Percentiles rank a stretch among this genome's conserved stretches.
These are phyloP conservation scores for Discostella stelligeroides DNA, from an alignment of 108 stramenopile genomes.

Conservation along the genomic window DNA sequence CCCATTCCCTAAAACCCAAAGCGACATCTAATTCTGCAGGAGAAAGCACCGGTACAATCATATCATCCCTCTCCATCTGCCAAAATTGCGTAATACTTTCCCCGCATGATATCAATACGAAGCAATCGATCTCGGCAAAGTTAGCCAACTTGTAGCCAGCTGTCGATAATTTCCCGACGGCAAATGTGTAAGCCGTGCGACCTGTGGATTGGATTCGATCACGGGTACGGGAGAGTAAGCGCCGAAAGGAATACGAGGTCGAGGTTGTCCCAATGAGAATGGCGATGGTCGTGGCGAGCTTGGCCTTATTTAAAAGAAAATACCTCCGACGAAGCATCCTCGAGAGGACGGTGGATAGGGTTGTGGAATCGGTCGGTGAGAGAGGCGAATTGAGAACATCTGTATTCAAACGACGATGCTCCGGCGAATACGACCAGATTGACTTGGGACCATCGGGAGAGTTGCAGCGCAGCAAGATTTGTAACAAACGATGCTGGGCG, in stretches of 20 bases:
- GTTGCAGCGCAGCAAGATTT: constrained; percentile 59
- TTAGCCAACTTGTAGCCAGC: constrained; percentile 91
- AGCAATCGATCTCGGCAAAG: constrained; percentile 96
- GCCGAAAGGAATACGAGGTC: constrained; percentile 67
- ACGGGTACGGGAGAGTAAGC: constrained; percentile 67
- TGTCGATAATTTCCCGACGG: constrained; percentile 90
- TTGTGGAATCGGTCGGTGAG: constrained; percentile 34
- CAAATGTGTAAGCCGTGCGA: constrained; percentile 87
- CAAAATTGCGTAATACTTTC: constrained; percentile 82
- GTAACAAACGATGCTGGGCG: constrained; percentile 42
- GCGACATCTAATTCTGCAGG: constrained; percentile 94
- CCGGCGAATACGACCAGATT: constrained; percentile 76
- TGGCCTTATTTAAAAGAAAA: constrained; percentile 86
- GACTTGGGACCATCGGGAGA: constrained; percentile 43
- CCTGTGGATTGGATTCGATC: constrained; percentile 69
- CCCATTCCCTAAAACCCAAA: constrained; percentile 87
- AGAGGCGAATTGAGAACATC: constrained; percentile 42
- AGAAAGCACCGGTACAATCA: constrained; percentile 86
- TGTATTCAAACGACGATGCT: constrained; percentile 22
- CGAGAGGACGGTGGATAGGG: constrained; percentile 48
- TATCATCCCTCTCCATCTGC: constrained; percentile 64
- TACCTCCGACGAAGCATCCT: constrained; percentile 81
- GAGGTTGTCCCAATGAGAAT: constrained; percentile 91
- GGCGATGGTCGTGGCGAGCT: constrained; percentile 84
- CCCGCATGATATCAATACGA: constrained; percentile 91